Evolutionary conservation across 2,329 filamentous ascomycete genomes (phyloP), one percentile per base, ranked within the genome.

Genomic region (Fusarium heterosporum): DNA sequence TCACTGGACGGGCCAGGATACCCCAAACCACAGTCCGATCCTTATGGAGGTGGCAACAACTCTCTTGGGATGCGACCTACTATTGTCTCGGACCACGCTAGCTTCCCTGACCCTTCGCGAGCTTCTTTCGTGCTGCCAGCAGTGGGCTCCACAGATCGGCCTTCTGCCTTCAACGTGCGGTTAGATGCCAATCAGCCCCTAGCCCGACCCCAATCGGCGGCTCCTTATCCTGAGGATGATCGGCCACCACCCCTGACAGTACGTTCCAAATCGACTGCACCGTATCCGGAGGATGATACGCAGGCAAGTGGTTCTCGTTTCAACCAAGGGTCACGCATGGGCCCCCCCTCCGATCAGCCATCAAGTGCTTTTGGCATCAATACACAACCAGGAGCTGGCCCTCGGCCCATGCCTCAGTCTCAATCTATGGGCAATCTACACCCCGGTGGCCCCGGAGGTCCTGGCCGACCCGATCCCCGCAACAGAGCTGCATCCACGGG

Each of bases 191-290:
- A 62, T 48, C 69, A 57, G 47, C 72, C 66, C 34, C 69, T 77
- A 43, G 72, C 48, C 28, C 82, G 87, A 32, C 78, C 86, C 16
- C 85, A 82, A 55, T 85, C 89, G 11, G 82, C 85, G 29, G 88
- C 88, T 3, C 91, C 91, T 3, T 93, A 93, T 70, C 91, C 91
- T 1, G 84, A 89, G 41, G 90, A 92, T 66, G 89, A 91, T 67
- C 81, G 82, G 52, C 85, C 87, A 19, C 81, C 84, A 45, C 83
- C 81, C n/a, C 75, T 83, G 42, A 61, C 81, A 17, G 74, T 70
- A 48, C 79, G 84, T 34, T 78, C 84, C 6, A 80, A 80, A 55
- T 84, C 84, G 17, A 73, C 71, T 22, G 88, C 88, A 2, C 91
- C 91, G 2, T 93, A 93, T 71, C 91, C 91, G 1, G 84, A 89